phyloP scores from a whole-genome alignment of 2,329 filamentous ascomycete genomes.

The Rhytidhysteron rufulum region DNA sequence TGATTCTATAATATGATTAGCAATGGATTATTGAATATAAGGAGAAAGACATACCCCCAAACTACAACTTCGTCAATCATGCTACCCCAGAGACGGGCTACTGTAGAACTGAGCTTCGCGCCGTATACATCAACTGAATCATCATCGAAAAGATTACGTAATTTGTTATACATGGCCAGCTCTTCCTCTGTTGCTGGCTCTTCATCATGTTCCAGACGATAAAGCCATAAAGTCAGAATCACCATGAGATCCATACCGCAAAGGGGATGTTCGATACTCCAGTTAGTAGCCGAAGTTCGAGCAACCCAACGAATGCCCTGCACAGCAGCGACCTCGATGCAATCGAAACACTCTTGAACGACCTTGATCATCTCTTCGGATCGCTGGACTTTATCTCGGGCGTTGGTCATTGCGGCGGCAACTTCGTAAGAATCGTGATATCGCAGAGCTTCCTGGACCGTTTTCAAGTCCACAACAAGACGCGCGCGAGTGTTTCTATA shows the following conservation, averaged over 20 bases:
- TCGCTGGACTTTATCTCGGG: slow-evolving; percentile 88
- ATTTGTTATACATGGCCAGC: slow-evolving; percentile 84
- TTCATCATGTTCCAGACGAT: slow-evolving; percentile 98
- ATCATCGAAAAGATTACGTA: slow-evolving; percentile 85
- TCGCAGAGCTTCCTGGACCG: slow-evolving; percentile 89
- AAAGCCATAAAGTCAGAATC: slow-evolving; percentile 95
- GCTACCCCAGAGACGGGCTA: slow-evolving; percentile 91
- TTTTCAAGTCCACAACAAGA: slow-evolving; percentile 91
- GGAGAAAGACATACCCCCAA: slow-evolving; percentile 78
- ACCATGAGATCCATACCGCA: slow-evolving; percentile 97
- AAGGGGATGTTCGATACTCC: slow-evolving; percentile 96
- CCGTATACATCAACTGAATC: slow-evolving; percentile 80
- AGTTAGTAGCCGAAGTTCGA: slow-evolving; percentile 95
- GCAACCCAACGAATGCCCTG: slow-evolving; percentile 97
- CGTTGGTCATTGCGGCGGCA: slow-evolving; percentile 91
- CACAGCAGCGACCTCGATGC: slow-evolving; percentile 89
- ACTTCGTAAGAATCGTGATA: slow-evolving; percentile 98
- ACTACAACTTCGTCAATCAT: slow-evolving; percentile 99
- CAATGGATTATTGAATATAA: slow-evolving; percentile 6
- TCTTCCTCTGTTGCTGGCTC: slow-evolving; percentile 84
- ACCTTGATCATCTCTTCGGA: slow-evolving; percentile 98
- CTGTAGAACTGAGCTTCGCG: slow-evolving; percentile 86
- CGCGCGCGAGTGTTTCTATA: slow-evolving; percentile 91
- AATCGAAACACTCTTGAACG: slow-evolving; percentile 95
- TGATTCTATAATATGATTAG: slow-evolving; percentile 64